Evolutionary conservation across 352 stramenopile species (phyloP).

Genomic region (Elongisporangium prolatum): DNA sequence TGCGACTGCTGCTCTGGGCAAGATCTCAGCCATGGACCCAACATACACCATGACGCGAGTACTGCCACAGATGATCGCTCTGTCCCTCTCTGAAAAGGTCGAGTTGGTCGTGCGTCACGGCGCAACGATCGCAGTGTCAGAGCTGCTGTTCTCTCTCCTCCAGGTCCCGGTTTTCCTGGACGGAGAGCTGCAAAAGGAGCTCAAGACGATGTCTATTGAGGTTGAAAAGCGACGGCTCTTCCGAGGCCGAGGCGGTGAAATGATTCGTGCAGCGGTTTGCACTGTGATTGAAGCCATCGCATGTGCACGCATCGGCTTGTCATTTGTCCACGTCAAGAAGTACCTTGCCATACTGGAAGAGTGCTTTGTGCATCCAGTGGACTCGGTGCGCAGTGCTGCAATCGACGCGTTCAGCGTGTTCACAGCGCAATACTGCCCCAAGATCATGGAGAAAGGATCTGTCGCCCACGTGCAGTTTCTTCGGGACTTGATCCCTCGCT

Average conservation of each 20-base stretch:
- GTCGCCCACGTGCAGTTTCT: slow-evolving; percentile 42
- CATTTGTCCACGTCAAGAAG: slow-evolving; percentile 69
- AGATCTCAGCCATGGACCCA: slow-evolving; percentile 82
- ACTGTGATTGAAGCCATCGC: slow-evolving; percentile 92
- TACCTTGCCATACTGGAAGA: slow-evolving; percentile 82
- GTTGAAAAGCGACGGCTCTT: slow-evolving; percentile 96
- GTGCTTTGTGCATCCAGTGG: slow-evolving; percentile 93
- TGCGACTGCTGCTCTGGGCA: slow-evolving; percentile 79
- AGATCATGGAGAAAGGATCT: slow-evolving; percentile 48
- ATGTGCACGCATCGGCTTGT: slow-evolving; percentile 39
- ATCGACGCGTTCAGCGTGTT: slow-evolving; percentile 85
- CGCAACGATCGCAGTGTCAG: slow-evolving; percentile 86
- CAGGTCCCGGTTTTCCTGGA: slow-evolving; percentile 57
- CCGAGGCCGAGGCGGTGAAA: slow-evolving; percentile 93
- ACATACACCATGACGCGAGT: slow-evolving; percentile 61
- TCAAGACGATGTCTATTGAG: slow-evolving; percentile 73
- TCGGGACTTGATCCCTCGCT: slow-evolving; percentile 50
- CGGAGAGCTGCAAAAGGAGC: slow-evolving; percentile 56
- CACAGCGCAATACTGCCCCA: slow-evolving; percentile 84
- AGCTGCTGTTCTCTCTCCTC: slow-evolving; percentile 63
- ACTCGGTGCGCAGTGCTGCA: slow-evolving; percentile 88
- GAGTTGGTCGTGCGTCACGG: slow-evolving; percentile 94
- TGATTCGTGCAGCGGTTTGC: slow-evolving; percentile 93
- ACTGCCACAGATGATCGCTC: slow-evolving; percentile 81
- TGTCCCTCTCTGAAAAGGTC: slow-evolving; percentile 74